Evolutionary conservation across 164 flowering plant species (phyloP), one percentile per base, ranked within the genome.

Genomic region (Santalum album): DNA sequence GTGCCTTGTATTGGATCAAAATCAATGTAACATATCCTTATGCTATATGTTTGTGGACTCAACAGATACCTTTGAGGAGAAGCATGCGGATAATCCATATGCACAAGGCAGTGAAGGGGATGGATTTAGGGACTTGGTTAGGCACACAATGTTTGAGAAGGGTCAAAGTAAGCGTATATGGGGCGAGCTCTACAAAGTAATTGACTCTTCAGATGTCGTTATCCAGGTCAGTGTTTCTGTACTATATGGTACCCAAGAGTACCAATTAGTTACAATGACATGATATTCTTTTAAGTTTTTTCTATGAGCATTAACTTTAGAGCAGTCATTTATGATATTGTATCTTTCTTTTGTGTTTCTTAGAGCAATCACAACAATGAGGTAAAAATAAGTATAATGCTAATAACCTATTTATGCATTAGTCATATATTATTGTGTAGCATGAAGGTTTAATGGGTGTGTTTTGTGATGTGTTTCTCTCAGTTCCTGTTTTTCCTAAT

Each of bases 81-180:
- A 81, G 74, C 46, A 65, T 58, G 72, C 64, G 45, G 67, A 60
- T 16, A 54, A 19, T 59, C 61, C 72, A 6, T 52, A 75, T 23
- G 57, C 59, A 7, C 90, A 76, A 62, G 89, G 66, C 60, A 61
- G 32, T 64, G 91, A 79, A 66, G 83, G 46, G 55, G 97, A 94
- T 72, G 99, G 96, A 38, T 78, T 86, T 25, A 82, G 96, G 51
- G 96, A 87, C 53, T 72, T 84, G 46, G 99, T 94, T 29, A 75
- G 97, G 53, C 99, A 94, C 65, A 84, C 75, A 16, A 87, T 94
- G 99, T 94, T 94, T 80, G 99, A 94, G 58, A 94, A 94, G 69
- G 99, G 99, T 58, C 99, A 94, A 64, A 94, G 99, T 68, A 94
- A 86, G 60, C 88, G 99, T 24, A 94, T 94, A 51, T 94, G 97